Conservation (phyloP, 2,329 filamentous ascomycete genomes). For the Stenocarpella maydis region DNA sequence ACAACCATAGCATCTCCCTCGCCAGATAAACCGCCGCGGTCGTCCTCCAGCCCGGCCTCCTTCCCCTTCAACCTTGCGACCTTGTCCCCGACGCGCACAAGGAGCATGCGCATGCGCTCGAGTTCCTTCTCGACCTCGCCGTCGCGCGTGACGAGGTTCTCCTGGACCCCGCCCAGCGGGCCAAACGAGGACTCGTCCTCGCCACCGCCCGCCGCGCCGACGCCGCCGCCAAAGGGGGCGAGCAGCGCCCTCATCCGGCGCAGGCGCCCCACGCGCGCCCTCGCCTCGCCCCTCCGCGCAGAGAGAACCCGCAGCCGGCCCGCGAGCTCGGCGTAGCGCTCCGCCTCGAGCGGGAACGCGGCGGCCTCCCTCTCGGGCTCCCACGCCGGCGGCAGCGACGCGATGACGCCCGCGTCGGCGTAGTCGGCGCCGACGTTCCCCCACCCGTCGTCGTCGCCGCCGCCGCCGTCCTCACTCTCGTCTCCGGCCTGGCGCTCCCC, state of each 20-base stretch:
- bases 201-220: constrained; percentile 24
- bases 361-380: constrained; percentile 48
- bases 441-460: constrained; percentile 51
- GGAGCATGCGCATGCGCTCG: constrained; percentile 70
- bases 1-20: constrained; percentile 41
- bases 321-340: constrained; percentile 60
- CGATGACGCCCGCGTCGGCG: constrained; percentile 52
- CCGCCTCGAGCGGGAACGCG: constrained; percentile 55
- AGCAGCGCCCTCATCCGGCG: constrained; percentile 60
- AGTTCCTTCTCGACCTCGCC: constrained; percentile 72
- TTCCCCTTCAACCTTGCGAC: constrained; percentile 51
- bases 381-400: constrained; percentile 58
- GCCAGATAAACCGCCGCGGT: constrained; percentile 30
- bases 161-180: constrained; percentile 59
- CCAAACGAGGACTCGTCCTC: constrained; percentile 32
- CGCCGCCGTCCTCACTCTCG: constrained; percentile 46
- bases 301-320: constrained; percentile 59
- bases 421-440: constrained; percentile 54
- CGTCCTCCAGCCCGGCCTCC: constrained; percentile 2
- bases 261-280: constrained; percentile 52
- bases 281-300: constrained; percentile 49
- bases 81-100: constrained; percentile 65
- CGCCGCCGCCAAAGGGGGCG: constrained; percentile 52
- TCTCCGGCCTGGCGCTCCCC: constrained; percentile 45
- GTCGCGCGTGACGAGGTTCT: constrained; percentile 72